Conservation (phyloP, 306 rosid species). For the Glycine tomentella region DNA sequence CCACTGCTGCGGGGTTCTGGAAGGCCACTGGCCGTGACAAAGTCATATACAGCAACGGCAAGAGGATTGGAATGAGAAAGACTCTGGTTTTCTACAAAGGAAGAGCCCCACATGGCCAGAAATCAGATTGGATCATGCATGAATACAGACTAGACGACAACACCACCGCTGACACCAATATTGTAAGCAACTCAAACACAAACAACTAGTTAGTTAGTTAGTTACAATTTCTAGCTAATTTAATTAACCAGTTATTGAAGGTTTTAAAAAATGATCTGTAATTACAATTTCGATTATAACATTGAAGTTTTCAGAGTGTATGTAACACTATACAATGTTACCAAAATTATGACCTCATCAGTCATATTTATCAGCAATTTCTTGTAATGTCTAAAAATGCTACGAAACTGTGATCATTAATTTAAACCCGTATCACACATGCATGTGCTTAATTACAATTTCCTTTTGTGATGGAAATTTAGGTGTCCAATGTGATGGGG, state of each 20-base stretch:
- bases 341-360: too few relatives aligned
- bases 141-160: slow-evolving; percentile 91
- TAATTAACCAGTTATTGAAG: neutral
- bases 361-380: too few relatives aligned
- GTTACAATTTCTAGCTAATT: neutral
- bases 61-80: slow-evolving; percentile 92
- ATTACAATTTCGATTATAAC: neutral
- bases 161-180: slow-evolving; percentile 47
- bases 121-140: slow-evolving; percentile 98
- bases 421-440: neutral
- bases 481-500: slow-evolving; percentile 65
- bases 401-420: too few relatives aligned
- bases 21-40: slow-evolving; percentile 98
- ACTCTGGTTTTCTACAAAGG: slow-evolving; percentile 95
- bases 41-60: slow-evolving; percentile 70
- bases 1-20: slow-evolving; percentile 95
- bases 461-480: neutral
- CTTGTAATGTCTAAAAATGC: too few relatives aligned
- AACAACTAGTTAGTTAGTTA: neutral
- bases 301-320: neutral
- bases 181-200: slow-evolving; percentile 55
- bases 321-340: neutral
- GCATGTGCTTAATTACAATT: neutral
- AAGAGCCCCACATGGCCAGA: slow-evolving; percentile 93
- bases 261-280: neutral